Evolutionary conservation across 371 early-diverging fungal species (phyloP).

Genomic region (Actinomortierella wolfii): DNA sequence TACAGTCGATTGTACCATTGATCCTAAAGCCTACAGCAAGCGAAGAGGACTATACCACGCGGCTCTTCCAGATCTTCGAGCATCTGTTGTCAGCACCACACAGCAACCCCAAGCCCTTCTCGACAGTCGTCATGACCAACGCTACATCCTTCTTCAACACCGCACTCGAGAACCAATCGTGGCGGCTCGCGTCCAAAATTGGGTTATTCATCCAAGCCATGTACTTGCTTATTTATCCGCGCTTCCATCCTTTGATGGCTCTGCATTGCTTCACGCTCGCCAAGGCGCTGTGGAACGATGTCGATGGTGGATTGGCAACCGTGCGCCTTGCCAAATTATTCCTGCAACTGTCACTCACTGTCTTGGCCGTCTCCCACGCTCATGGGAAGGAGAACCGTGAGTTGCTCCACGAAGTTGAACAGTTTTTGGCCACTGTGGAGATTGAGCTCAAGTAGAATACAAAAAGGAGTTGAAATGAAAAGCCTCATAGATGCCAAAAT

Average conservation of each 20-base stretch:
- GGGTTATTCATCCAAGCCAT: slow-evolving; percentile 67
- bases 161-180: slow-evolving; percentile 38
- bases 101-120: slow-evolving; percentile 31
- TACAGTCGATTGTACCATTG: slow-evolving; percentile 40
- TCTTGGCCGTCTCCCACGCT: slow-evolving; percentile 33
- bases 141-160: slow-evolving; percentile 41
- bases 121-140: slow-evolving; percentile 43
- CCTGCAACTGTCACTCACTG: slow-evolving; percentile 17
- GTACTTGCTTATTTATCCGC: slow-evolving; percentile 71
- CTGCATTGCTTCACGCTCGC: slow-evolving; percentile 66
- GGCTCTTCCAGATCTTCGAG: slow-evolving; percentile 24
- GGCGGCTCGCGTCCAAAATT: slow-evolving; percentile 57
- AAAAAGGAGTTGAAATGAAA: not conserved
- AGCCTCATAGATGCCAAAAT: too few species aligned
- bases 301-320: slow-evolving; percentile 32
- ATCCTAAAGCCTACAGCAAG: slow-evolving; percentile 14
- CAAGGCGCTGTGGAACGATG: slow-evolving; percentile 69
- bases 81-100: slow-evolving; percentile 18
- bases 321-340: slow-evolving; percentile 31
- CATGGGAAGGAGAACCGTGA: slow-evolving; percentile 13
- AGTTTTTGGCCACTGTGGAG: slow-evolving; percentile 34
- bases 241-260: slow-evolving; percentile 74
- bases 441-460: slow-evolving; percentile 18
- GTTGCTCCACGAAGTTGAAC: slow-evolving; percentile 24
- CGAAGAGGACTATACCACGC: slow-evolving; percentile 12